A percentile compares a stretch with the other conserved stretches of the same genome.
Conservation (phyloP, 2,329 filamentous ascomycete species). For the Elsinoe australis region DNA sequence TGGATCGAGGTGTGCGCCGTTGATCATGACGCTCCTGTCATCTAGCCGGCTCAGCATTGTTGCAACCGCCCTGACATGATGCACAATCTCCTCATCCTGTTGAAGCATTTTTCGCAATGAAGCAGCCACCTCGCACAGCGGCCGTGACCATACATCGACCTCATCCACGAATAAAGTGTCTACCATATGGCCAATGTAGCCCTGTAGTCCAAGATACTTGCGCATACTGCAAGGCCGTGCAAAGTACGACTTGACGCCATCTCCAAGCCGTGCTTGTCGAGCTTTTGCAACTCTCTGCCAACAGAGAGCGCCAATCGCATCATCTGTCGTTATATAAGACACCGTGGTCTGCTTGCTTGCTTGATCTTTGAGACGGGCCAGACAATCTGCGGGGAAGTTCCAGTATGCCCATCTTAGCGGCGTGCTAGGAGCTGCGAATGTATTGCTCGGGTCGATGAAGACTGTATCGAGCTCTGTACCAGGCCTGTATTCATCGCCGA, state of each 20-base stretch:
- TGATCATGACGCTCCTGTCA: constrained; percentile 4
- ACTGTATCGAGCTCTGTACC: neutral
- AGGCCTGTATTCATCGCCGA: neutral
- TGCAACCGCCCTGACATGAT: neutral
- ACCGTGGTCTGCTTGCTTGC: neutral
- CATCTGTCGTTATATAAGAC: constrained; percentile 18
- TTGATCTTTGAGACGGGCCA: constrained; percentile 7
- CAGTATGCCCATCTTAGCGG: constrained; percentile 13
- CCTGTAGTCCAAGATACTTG: neutral
- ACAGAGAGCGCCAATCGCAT: constrained; percentile 18
- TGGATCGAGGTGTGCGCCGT: neutral
- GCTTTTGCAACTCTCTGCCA: constrained; percentile 17
- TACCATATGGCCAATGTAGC: constrained; percentile 9
- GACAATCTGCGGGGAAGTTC: constrained; percentile 1
- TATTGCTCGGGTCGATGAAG: neutral
- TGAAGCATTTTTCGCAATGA: neutral
- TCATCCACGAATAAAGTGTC: constrained; percentile 1
- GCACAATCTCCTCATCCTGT: neutral
- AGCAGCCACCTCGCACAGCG: neutral
- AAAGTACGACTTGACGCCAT: neutral
- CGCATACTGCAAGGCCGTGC: constrained; percentile 11
- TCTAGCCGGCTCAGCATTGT: neutral
- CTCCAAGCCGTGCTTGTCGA: neutral
- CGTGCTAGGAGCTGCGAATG: neutral
- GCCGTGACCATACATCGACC: neutral